A percentile compares a stretch with the other conserved stretches of the same genome.
phyloP scores from a whole-genome alignment of 495 filamentous ascomycete genomes.

The Neurospora discreta region DNA sequence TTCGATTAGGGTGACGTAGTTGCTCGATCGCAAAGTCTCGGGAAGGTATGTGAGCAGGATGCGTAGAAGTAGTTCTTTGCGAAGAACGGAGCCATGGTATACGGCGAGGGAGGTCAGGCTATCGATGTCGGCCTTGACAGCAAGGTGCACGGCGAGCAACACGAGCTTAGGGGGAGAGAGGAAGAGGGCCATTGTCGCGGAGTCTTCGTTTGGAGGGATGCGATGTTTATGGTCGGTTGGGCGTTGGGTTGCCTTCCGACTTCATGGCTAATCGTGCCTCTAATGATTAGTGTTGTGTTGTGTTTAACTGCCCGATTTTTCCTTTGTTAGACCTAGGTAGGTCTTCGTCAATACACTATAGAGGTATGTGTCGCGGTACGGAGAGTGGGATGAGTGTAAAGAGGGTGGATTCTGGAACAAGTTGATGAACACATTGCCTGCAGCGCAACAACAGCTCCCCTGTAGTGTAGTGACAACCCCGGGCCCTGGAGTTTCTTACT shows the following conservation, averaged over 20 bases:
- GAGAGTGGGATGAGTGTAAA: neutral
- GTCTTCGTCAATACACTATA: neutral
- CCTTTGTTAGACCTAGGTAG: too few relatives aligned
- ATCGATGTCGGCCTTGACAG: constrained; percentile 46
- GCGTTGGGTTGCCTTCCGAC: neutral
- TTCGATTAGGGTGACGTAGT: constrained; percentile 51
- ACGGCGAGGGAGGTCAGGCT: constrained; percentile 51
- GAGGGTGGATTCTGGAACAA: neutral
- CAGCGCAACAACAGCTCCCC: neutral
- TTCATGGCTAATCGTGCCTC: neutral
- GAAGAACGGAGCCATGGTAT: constrained; percentile 44
- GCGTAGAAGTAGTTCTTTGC: constrained; percentile 58
- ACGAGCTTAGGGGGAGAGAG: constrained; percentile 51
- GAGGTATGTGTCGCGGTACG: neutral
- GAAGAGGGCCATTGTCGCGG: constrained; percentile 25
- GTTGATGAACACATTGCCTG: neutral
- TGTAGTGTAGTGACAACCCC: neutral
- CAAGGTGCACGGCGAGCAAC: constrained; percentile 52
- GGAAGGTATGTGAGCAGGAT: constrained; percentile 80
- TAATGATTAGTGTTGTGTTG: neutral
- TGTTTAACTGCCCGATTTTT: neutral
- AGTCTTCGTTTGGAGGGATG: neutral
- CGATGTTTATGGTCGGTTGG: neutral
- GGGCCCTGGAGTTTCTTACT: neutral
- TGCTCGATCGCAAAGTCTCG: constrained; percentile 54